Evolutionary conservation across 2,329 filamentous ascomycete genomes (phyloP).

Genomic region (Monilinia aucupariae): DNA sequence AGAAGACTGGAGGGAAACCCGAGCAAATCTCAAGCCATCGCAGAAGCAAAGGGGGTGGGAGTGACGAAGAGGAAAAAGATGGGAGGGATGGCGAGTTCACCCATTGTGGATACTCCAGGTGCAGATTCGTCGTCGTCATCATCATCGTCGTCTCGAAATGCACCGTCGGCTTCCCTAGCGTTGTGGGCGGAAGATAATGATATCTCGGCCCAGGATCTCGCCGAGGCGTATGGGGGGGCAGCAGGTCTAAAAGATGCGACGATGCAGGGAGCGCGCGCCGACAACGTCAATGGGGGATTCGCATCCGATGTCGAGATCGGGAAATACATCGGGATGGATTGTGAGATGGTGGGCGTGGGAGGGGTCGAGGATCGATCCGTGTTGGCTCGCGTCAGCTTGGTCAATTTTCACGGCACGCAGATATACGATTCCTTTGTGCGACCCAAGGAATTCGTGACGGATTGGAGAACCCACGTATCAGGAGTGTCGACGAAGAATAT

Average conservation of each 20-base stretch:
- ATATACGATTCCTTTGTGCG: constrained; percentile 91
- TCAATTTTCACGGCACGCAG: constrained; percentile 89
- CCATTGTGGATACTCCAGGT: constrained; percentile 33
- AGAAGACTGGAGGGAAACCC: constrained; percentile 32
- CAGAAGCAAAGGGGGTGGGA: neutral
- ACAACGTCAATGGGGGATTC: constrained; percentile 59
- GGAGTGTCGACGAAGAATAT: constrained; percentile 74
- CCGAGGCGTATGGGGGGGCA: constrained; percentile 53
- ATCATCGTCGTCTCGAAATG: constrained; percentile 26
- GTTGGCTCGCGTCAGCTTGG: constrained; percentile 80
- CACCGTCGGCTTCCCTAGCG: constrained; percentile 49
- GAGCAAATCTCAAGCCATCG: constrained; percentile 14
- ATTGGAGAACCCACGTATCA: constrained; percentile 85
- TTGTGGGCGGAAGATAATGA: constrained; percentile 58
- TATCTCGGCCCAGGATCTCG: constrained; percentile 54
- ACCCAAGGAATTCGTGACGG: constrained; percentile 70
- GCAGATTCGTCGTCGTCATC: constrained; percentile 34
- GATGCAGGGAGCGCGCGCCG: constrained; percentile 42
- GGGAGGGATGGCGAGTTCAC: constrained; percentile 52
- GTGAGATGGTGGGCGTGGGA: constrained; percentile 94
- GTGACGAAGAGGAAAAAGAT: constrained; percentile 38
- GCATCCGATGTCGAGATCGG: constrained; percentile 62
- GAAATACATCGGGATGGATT: constrained; percentile 90
- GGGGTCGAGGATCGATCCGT: constrained; percentile 64
- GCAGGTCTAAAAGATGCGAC: constrained; percentile 44